These are phyloP conservation scores for Candida sp. DNA, from an alignment of 1,139 yeast genomes.

Conservation along the genomic window DNA sequence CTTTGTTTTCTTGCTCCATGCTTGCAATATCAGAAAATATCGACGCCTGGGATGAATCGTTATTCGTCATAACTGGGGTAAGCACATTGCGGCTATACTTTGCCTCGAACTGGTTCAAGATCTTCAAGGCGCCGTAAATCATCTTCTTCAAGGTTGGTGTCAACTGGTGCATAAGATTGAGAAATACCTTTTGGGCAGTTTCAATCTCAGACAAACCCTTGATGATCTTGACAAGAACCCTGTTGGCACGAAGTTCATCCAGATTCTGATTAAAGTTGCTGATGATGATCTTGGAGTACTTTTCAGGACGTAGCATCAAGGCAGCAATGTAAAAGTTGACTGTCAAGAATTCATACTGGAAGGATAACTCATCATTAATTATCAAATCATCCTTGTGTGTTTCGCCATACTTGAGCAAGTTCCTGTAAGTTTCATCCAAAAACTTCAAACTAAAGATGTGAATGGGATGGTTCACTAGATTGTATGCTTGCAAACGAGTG, in stretches of 20 bases:
- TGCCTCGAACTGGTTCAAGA: slow-evolving; percentile 28
- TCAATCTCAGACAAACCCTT: slow-evolving; percentile 38
- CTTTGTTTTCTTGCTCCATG: slow-evolving; percentile 9
- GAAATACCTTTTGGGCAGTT: slow-evolving; percentile 26
- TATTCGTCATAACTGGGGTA: not conserved
- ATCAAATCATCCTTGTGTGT: slow-evolving; percentile 15
- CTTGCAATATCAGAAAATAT: slow-evolving; percentile 12
- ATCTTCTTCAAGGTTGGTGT: slow-evolving; percentile 28
- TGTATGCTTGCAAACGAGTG: slow-evolving; percentile 31
- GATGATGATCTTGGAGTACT: slow-evolving; percentile 29
- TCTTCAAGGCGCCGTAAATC: slow-evolving; percentile 33
- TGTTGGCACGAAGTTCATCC: slow-evolving; percentile 33
- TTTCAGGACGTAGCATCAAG: slow-evolving; percentile 41
- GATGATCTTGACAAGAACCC: slow-evolving; percentile 42
- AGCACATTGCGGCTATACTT: slow-evolving; percentile 6
- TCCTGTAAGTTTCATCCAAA: slow-evolving; percentile 41
- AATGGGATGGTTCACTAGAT: slow-evolving; percentile 38
- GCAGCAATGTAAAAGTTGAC: slow-evolving; percentile 49
- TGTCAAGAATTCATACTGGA: slow-evolving; percentile 29
- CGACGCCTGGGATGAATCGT: slow-evolving; percentile 11
- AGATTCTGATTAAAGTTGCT: slow-evolving; percentile 27
- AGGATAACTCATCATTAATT: slow-evolving; percentile 22
- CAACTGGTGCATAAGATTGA: slow-evolving; percentile 25
- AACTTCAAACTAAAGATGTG: slow-evolving; percentile 44
- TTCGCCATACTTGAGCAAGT: slow-evolving; percentile 24